Percentiles rank a stretch among this genome's conserved stretches.
Evolutionary conservation across 345 rosid genomes (phyloP).

Genomic region (Salix koriyanagi): DNA sequence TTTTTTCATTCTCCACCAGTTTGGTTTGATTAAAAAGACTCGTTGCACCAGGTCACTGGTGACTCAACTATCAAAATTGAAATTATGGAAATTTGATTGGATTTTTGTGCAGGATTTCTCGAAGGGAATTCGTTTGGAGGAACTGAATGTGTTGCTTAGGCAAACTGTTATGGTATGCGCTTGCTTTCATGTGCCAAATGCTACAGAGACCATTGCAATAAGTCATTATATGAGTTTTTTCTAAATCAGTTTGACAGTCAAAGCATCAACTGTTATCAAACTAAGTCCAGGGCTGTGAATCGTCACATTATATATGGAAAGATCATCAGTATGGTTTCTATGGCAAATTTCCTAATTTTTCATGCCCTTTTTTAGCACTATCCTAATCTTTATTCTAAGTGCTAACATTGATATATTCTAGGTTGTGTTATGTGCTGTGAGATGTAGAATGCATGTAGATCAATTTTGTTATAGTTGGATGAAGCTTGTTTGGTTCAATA

Average conservation of each 20-base stretch:
- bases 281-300: not conserved
- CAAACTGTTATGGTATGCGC: slow-evolving; percentile 82
- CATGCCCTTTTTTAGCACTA: not conserved
- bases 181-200: slow-evolving; percentile 16
- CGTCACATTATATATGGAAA: not conserved
- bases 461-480: too few relatives aligned
- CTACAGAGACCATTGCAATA: not conserved
- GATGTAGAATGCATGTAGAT: too few relatives aligned
- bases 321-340: not conserved
- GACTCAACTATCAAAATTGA: slow-evolving; percentile 5
- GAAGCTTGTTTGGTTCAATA: too few relatives aligned
- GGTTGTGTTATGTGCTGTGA: too few relatives aligned
- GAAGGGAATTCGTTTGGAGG: slow-evolving; percentile 86
- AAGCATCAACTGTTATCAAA: not conserved
- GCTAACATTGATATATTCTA: too few relatives aligned
- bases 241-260: not conserved
- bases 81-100: slow-evolving; percentile 10
- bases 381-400: too few relatives aligned
- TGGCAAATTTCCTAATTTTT: not conserved
- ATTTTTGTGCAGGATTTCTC: slow-evolving; percentile 69
- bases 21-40: too few relatives aligned
- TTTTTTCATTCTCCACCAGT: too few relatives aligned
- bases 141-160: slow-evolving; percentile 71
- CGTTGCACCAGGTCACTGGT: not conserved
- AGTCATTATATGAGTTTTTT: not conserved